Conservation (phyloP, 2,329 filamentous ascomycete genomes). For the Sordariomycetes sp. region DNA sequence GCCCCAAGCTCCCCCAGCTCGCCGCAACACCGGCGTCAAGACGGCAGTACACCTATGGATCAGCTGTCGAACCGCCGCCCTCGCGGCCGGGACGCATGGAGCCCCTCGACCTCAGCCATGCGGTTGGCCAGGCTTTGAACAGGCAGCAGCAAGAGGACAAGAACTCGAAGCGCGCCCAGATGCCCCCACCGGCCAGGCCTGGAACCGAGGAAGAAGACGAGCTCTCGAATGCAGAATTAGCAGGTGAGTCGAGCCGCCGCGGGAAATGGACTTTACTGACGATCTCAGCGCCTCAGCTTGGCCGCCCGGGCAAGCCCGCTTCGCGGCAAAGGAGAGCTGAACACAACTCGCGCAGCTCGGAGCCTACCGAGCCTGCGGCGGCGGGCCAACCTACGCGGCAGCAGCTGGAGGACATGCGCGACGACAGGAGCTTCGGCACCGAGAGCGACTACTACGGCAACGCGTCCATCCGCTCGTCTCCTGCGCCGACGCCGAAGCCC, state of each 20-base stretch:
- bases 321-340: too few species aligned
- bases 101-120: conserved; percentile 15
- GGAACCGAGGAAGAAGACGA: conserved; percentile 3
- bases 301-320: too few species aligned
- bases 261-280: too few species aligned
- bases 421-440: conserved; percentile 15
- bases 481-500: neutral
- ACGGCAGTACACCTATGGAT: conserved; percentile 27
- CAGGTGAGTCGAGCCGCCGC: too few species aligned
- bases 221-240: neutral
- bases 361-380: too few species aligned
- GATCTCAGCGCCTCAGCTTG: too few species aligned
- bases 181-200: conserved; percentile 3
- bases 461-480: conserved; percentile 23
- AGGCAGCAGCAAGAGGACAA: conserved; percentile 9
- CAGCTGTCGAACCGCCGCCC: conserved; percentile 22
- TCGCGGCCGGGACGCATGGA: conserved; percentile 10
- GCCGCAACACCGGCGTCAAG: conserved; percentile 23
- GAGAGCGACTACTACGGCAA: conserved; percentile 26
- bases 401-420: conserved; percentile 1
- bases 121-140: conserved; percentile 17
- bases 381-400: too few species aligned
- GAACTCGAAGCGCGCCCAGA: neutral
- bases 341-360: too few species aligned
- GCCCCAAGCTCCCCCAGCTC: conserved; percentile 15